Evolutionary conservation across 805 yeast species (phyloP).

Genomic region (Candida ascalaphidarum): DNA sequence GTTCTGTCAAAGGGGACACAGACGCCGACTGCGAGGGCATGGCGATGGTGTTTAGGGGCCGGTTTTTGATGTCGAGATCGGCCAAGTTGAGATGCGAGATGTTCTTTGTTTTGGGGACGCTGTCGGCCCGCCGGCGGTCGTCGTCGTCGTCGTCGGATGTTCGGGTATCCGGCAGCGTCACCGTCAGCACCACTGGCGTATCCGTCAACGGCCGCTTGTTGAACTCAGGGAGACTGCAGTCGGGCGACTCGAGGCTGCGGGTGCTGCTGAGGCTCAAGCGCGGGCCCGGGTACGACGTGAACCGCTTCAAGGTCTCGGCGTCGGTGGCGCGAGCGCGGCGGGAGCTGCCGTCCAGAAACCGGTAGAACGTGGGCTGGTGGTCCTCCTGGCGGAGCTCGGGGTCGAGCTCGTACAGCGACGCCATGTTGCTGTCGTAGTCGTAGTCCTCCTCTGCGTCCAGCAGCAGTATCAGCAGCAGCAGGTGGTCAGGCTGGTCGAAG

Average conservation of each 20-base stretch:
- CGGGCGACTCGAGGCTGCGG: slow-evolving; percentile 6
- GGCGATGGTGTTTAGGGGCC: no score
- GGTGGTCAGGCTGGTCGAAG: no score
- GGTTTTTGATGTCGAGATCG: slow-evolving; percentile 22
- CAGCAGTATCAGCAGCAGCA: no score
- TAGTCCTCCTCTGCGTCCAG: no score
- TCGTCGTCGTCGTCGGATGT: slow-evolving; percentile 18
- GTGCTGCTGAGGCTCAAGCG: slow-evolving; percentile 7
- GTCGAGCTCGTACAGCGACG: no score
- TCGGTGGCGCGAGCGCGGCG: slow-evolving; percentile 2
- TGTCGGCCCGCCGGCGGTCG: neutral
- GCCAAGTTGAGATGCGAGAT: slow-evolving; percentile 33
- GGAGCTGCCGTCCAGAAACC: slow-evolving; percentile 3
- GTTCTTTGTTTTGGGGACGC: slow-evolving; percentile 15
- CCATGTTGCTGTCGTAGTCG: no score
- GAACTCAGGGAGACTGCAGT: slow-evolving; percentile 41
- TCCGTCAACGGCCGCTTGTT: slow-evolving; percentile 68
- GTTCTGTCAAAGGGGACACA: neutral
- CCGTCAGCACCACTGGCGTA: slow-evolving; percentile 57
- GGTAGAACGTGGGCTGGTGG: slow-evolving; percentile 3
- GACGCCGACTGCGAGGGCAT: no score
- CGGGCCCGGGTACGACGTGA: slow-evolving; percentile 7
- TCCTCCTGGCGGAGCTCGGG: slow-evolving; percentile 1
- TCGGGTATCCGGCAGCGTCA: slow-evolving; percentile 42
- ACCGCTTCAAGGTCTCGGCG: slow-evolving; percentile 2